These are phyloP conservation scores for Kodamaea sp. DNA, from an alignment of 1,139 yeast genomes.

Conservation along the genomic window DNA sequence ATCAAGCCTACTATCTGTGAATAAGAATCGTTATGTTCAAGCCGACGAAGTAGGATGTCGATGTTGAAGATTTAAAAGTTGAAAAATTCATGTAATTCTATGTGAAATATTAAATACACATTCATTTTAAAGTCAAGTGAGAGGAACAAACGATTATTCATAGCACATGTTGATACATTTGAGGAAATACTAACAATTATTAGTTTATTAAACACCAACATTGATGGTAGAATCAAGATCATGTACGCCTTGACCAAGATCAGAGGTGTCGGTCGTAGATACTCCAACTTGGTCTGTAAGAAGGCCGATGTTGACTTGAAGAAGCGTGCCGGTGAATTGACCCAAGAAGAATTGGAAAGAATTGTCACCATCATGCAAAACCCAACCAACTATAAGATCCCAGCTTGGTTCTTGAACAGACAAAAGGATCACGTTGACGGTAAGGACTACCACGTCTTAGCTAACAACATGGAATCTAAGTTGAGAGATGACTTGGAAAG, in stretches of 20 bases:
- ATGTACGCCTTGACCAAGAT: constrained; percentile 99
- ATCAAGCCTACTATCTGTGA: background rate
- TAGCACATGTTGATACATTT: background rate
- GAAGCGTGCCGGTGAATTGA: constrained; percentile 99
- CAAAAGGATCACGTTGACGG: constrained; percentile 98
- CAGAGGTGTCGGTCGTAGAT: constrained; percentile 99
- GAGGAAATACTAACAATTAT: constrained; percentile 25
- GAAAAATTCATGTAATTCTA: background rate
- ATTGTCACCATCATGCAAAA: constrained; percentile 99
- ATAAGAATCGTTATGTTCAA: too few relatives aligned
- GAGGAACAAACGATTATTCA: background rate
- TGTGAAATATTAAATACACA: background rate
- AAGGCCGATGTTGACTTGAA: constrained; percentile 98
- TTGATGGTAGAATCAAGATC: constrained; percentile 99
- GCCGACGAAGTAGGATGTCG: too few relatives aligned
- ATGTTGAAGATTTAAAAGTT: too few relatives aligned
- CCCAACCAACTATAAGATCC: constrained; percentile 99
- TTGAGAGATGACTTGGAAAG: constrained; percentile 99
- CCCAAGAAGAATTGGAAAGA: constrained; percentile 99
- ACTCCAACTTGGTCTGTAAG: constrained; percentile 99
- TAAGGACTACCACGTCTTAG: constrained; percentile 98
- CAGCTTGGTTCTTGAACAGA: constrained; percentile 99
- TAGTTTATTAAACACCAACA: constrained; percentile 99
- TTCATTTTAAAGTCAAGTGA: background rate
- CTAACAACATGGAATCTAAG: constrained; percentile 98